phyloP scores from a whole-genome alignment of 2,329 filamentous ascomycete species.

The Epichloe festucae region DNA sequence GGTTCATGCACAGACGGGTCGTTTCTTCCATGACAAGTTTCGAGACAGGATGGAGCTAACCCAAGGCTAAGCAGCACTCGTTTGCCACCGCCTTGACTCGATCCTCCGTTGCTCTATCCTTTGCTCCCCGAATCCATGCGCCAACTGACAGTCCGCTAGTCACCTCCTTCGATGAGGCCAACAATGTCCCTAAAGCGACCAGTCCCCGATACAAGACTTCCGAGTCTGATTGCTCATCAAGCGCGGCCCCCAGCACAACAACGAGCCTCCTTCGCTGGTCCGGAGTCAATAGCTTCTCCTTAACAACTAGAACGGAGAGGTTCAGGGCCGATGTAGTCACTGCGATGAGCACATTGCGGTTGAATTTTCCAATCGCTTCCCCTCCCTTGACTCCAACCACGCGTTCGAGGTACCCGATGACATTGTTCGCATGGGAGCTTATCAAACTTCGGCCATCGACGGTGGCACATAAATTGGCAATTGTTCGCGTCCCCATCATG shows the following conservation, averaged over 20 bases:
- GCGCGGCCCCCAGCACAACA: constrained; percentile 47
- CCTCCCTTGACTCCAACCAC: constrained; percentile 39
- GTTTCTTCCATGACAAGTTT: background rate
- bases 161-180: constrained; percentile 35
- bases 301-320: constrained; percentile 56
- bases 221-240: constrained; percentile 56
- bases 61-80: constrained; percentile 27
- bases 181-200: constrained; percentile 68
- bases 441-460: constrained; percentile 55
- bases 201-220: constrained; percentile 76
- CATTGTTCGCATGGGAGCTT: constrained; percentile 42
- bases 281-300: constrained; percentile 26
- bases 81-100: constrained; percentile 33
- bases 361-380: constrained; percentile 39
- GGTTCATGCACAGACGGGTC: background rate
- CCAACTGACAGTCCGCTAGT: constrained; percentile 29
- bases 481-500: constrained; percentile 72
- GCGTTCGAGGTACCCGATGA: constrained; percentile 50
- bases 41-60: background rate
- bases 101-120: constrained; percentile 31
- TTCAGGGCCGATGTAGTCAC: constrained; percentile 76
- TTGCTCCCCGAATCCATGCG: constrained; percentile 27
- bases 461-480: constrained; percentile 76
- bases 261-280: constrained; percentile 33
- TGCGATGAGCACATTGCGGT: constrained; percentile 74